These are phyloP conservation scores for Luvunga scandens DNA, from an alignment of 345 rosid genomes.

Conservation along the genomic window DNA sequence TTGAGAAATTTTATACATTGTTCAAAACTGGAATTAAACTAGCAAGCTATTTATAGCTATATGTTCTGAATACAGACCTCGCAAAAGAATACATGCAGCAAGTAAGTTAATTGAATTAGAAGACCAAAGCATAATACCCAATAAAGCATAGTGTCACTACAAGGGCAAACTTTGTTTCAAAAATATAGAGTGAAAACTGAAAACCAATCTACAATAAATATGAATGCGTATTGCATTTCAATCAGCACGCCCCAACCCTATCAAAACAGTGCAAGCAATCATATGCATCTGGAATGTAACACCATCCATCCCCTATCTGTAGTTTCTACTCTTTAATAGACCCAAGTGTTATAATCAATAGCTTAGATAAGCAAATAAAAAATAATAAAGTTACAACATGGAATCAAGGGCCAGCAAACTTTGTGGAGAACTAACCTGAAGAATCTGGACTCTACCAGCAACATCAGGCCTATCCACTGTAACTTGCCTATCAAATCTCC, in stretches of 20 bases:
- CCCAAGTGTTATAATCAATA: neutral
- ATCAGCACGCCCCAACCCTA: neutral
- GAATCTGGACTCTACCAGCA: slow-evolving; percentile 87
- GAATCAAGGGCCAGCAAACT: neutral
- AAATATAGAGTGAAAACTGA: neutral
- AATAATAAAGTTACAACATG: neutral
- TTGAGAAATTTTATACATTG: neutral
- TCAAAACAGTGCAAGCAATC: neutral
- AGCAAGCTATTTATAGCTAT: neutral
- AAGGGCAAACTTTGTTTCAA: neutral
- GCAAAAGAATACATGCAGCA: neutral
- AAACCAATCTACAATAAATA: neutral
- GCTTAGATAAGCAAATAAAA: neutral
- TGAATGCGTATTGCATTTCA: neutral
- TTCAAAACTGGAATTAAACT: neutral
- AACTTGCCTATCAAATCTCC: slow-evolving; percentile 90
- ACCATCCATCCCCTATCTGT: neutral
- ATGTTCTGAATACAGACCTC: neutral
- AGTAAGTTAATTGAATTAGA: neutral
- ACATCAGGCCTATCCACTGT: slow-evolving; percentile 91
- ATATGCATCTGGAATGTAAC: neutral
- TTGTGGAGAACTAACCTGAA: slow-evolving; percentile 51
- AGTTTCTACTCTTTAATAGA: neutral
- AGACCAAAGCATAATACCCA: neutral
- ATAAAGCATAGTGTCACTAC: neutral